Conservation (phyloP, 2,329 filamentous ascomycete genomes). For the Epichloe typhina region DNA sequence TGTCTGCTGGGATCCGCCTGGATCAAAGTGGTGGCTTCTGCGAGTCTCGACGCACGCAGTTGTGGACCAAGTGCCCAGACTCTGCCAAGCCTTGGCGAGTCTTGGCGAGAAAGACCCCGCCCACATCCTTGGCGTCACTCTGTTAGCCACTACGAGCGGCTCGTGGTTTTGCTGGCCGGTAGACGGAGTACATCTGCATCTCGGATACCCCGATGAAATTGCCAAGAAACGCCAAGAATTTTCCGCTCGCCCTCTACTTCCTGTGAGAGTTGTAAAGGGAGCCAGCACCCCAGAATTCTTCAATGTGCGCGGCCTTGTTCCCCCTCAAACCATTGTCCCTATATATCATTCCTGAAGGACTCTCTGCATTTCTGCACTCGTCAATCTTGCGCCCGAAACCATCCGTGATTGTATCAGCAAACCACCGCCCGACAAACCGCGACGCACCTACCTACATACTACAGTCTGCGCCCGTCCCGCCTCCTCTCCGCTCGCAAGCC, state of each 20-base stretch:
- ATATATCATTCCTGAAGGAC: not conserved
- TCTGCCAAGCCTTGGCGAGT: slow-evolving; percentile 24
- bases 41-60: slow-evolving; percentile 1
- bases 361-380: not conserved
- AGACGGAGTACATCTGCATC: slow-evolving; percentile 3
- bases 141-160: not conserved
- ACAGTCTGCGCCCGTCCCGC: not conserved
- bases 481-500: not conserved
- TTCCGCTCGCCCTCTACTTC: slow-evolving; percentile 25
- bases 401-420: not conserved
- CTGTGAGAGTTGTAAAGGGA: slow-evolving; percentile 24
- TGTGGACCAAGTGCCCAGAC: slow-evolving; percentile 23
- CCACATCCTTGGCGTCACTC: slow-evolving; percentile 9
- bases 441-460: not conserved
- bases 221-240: slow-evolving; percentile 23
- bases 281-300: slow-evolving; percentile 15
- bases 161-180: not conserved
- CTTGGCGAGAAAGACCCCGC: slow-evolving; percentile 22
- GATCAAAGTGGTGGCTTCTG: not conserved
- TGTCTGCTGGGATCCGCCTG: slow-evolving; percentile 1
- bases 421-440: not conserved
- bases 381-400: not conserved
- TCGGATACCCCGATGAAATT: slow-evolving; percentile 10
- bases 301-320: not conserved
- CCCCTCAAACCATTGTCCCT: not conserved